Base-by-base conservation (phyloP, 208 protist genomes). In the Acanthamoeba healyi region DNA sequence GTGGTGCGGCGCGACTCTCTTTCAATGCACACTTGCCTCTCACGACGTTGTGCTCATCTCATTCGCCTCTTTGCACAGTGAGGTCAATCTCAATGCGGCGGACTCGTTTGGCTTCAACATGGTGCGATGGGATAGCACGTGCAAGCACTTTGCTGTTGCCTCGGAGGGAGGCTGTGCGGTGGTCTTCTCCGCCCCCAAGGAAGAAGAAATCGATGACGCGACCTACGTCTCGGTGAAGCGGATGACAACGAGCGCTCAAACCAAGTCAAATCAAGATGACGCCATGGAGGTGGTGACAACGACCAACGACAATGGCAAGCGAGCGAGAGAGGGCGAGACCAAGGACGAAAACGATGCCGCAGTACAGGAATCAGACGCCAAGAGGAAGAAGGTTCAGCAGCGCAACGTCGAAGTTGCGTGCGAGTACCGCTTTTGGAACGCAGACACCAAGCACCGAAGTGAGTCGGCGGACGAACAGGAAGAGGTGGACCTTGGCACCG, bases 61-160 rank as follows among this genome's bases (percentile, higher is more conserved):
- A 42, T 24, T 79, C 24, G 49, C 6, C 15, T 54, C 49, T 15
- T 19, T 54, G 49, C 6, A 24, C 34, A 82, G 72, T 51, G 72
- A 26, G 19, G 72, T 82, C 2, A 34, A 82, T 15, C 12, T 54
- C 22, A 34, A 9, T 3, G 72, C 72, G 5, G 40, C n/a, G 4
- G 72, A 82, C 36, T 82, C 72, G 17, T 82, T 38, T 9, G 72
- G 72, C 26, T 82, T 82, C 72, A 82, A 82, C 40, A 82, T 82
- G 72, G 72, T 82, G 34, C 72, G 72, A 14, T 82, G 72, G 72
- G 72, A 82, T 24, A 82, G 72, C 40, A 51, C 40, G 5, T 44
- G 12, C 72, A 29, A 44, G 72, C 42, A 32, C 72, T 82, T 82
- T 24, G 72, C 40, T 24, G 14, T 44, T 38, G 72, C 72, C n/a